phyloP scores from a whole-genome alignment of 805 yeast species.

The Candida krabiensis region DNA sequence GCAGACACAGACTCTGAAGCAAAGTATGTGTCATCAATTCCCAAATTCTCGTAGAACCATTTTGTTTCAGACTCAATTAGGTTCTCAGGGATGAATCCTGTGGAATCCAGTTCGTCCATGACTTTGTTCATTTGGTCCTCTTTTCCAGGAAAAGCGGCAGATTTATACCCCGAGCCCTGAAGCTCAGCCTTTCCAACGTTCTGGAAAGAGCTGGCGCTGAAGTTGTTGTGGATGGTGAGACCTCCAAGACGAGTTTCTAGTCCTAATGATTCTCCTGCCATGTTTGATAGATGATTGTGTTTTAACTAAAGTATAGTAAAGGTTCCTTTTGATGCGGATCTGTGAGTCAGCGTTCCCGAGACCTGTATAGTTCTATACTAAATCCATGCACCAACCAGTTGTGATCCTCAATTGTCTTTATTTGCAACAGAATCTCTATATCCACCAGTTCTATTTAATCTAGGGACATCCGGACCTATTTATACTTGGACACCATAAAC shows the following conservation, averaged over 20 bases:
- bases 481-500: no score
- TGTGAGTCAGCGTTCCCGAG: no score
- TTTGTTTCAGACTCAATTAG: slow-evolving; percentile 82
- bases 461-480: no score
- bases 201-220: slow-evolving; percentile 35
- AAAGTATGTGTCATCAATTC: slow-evolving; percentile 90
- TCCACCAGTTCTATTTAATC: no score
- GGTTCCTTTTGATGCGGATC: no score
- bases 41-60: slow-evolving; percentile 86
- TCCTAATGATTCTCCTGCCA: background rate
- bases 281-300: background rate
- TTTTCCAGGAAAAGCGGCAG: slow-evolving; percentile 76
- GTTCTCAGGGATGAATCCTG: slow-evolving; percentile 87
- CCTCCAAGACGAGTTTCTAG: slow-evolving; percentile 16
- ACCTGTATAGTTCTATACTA: no score
- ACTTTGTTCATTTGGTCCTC: slow-evolving; percentile 79
- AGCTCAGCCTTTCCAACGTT: slow-evolving; percentile 32
- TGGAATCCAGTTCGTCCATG: slow-evolving; percentile 73
- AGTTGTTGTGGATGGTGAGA: slow-evolving; percentile 36
- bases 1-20: slow-evolving; percentile 80
- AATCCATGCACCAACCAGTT: no score
- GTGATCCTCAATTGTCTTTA: no score
- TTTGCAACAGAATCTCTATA: no score
- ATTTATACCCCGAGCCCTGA: slow-evolving; percentile 59
- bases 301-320: no score